Evolutionary conservation across 1,139 yeast species (phyloP), one percentile per base, ranked within the genome.

Genomic region (Candida sojae): DNA sequence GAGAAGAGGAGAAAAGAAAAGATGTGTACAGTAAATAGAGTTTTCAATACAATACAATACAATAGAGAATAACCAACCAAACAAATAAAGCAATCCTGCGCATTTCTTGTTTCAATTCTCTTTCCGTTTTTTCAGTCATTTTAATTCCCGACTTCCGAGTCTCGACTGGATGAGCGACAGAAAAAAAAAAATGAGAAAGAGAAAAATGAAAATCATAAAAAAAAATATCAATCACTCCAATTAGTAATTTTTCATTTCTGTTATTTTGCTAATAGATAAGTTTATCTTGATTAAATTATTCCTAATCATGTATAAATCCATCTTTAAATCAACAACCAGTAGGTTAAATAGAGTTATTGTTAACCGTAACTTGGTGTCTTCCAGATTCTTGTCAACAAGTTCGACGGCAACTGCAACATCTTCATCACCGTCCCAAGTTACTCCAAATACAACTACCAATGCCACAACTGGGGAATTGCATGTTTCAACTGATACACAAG

Each of bases 381-480:
- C 45, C 13, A 37, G 38, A 30, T 31, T 26, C 13, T 37, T 43
- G 26, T 42, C 45, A 6, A 43, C 45, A 12, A 43, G 31, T 26
- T n/a, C 37, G 6, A 6, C 39, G 10, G 21, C 37, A 4, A 23
- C 29, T 7, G 21, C 42, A 26, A 6, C 29, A 26, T 26, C 29
- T 3, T 26, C 29, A 26, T 26, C 29, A 26, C 29, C 39, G n/a
- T 30, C 23, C 10, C 12, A 34, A 33, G 17, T 45, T 12, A 25
- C 48, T 26, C 38, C 51, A 35, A 46, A 44, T 10, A 46, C 40
- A 39, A 43, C 60, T 25, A 49, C 61, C 23, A 54, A 52, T 35
- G 50, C 62, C 11, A 47, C 56, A 13, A 52, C 60, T 17, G 60
- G 59, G 11, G 58, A 57, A 25, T 54, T 60, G 39, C 66, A 60